These are phyloP conservation scores for Metschnikowia cubensis DNA, from an alignment of 805 yeast species.

Conservation along the genomic window DNA sequence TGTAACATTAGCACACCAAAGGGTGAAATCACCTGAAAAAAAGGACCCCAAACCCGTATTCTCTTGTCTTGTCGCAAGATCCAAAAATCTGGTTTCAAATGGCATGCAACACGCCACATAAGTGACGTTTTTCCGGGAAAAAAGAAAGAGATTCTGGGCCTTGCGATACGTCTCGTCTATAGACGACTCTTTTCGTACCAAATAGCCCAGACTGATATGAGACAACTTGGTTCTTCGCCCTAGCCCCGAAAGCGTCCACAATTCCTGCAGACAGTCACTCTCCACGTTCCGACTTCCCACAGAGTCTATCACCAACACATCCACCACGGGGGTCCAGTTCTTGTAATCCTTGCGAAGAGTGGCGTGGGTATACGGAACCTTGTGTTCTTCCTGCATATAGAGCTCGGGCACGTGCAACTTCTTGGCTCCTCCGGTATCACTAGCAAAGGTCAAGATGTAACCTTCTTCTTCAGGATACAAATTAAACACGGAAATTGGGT, in stretches of 20 bases:
- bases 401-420: constrained; percentile 24
- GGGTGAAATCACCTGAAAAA: not conserved
- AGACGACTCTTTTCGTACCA: constrained; percentile 23
- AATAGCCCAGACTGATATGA: constrained; percentile 32
- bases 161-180: constrained; percentile 31
- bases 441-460: constrained; percentile 33
- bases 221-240: constrained; percentile 32
- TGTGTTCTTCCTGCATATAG: constrained; percentile 1
- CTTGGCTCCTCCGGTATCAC: constrained; percentile 39
- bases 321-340: constrained; percentile 49
- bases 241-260: constrained; percentile 41
- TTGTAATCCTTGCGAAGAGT: constrained; percentile 28
- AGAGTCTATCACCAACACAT: constrained; percentile 34
- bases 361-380: constrained; percentile 21
- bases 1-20: not conserved
- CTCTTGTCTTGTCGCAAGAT: not conserved
- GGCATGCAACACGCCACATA: constrained; percentile 34
- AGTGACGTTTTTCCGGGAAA: constrained; percentile 15
- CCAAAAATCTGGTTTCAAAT: constrained; percentile 31
- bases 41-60: not conserved
- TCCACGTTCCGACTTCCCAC: constrained; percentile 17
- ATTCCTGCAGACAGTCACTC: constrained; percentile 29
- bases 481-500: constrained; percentile 29
- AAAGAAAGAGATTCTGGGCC: constrained; percentile 18
- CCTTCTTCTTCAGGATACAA: constrained; percentile 8